phyloP scores from a whole-genome alignment of 148 eudicot genomes.

The Pharnaceum exiguum region DNA sequence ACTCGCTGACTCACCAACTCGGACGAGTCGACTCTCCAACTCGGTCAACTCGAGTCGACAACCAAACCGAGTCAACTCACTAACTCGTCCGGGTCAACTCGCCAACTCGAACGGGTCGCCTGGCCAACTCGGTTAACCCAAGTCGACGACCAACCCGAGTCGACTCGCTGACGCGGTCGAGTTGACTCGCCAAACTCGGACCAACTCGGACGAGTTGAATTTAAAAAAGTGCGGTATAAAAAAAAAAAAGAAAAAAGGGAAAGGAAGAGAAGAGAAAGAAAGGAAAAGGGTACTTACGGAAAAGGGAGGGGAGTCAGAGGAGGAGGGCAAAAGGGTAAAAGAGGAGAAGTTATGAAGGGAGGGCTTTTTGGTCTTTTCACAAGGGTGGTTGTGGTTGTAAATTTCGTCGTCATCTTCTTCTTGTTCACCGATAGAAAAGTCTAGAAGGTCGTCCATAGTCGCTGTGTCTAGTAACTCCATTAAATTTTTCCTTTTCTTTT shows the following conservation, averaged over 20 bases:
- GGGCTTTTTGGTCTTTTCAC: conserved; percentile 17
- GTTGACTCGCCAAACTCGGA: background rate
- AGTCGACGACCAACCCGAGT: background rate
- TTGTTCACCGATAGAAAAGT: conserved; percentile 44
- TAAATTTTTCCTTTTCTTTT: too few species aligned
- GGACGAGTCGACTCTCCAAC: background rate
- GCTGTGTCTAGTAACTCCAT: conserved; percentile 29
- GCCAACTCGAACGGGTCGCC: background rate
- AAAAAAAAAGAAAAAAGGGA: background rate
- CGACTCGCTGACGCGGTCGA: background rate
- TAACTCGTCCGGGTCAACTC: background rate
- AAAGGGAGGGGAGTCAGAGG: conserved; percentile 1
- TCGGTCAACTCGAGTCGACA: too few species aligned
- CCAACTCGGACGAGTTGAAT: background rate
- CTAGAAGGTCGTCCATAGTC: conserved; percentile 39
- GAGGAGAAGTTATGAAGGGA: background rate
- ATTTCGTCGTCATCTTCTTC: conserved; percentile 24
- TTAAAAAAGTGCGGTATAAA: too few species aligned
- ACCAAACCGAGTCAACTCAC: too few species aligned
- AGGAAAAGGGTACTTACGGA: too few species aligned
- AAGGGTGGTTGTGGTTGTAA: too few species aligned
- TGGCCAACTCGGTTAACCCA: background rate
- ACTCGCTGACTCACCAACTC: background rate
- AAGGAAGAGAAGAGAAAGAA: conserved; percentile 27
- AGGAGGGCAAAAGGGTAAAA: conserved; percentile 19